Evolutionary conservation across 106 monocot species (phyloP).

Genomic region (Allium sativum): DNA sequence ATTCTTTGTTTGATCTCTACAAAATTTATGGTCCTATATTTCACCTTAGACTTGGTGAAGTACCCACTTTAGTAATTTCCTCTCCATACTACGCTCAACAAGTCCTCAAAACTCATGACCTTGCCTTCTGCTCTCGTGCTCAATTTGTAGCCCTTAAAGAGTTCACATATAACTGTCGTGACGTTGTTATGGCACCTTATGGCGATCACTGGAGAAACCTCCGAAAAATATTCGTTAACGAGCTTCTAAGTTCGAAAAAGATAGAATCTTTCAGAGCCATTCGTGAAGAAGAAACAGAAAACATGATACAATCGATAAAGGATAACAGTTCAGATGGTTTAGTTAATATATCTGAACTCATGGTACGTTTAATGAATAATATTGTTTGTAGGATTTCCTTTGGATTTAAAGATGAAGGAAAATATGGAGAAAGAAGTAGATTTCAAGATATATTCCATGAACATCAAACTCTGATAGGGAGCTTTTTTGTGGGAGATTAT

Average conservation of each 20-base stretch:
- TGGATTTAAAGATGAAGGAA: conserved; percentile 5
- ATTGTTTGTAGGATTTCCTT: conserved; percentile 9
- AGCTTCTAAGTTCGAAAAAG: conserved; percentile 6
- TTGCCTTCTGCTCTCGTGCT: conserved; percentile 10
- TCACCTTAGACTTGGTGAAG: conserved; percentile 10
- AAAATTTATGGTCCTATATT: conserved; percentile 17
- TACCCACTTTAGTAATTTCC: conserved; percentile 19
- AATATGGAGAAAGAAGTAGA: conserved; percentile 1
- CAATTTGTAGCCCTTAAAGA: neutral
- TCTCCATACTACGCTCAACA: neutral
- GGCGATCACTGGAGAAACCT: conserved; percentile 3
- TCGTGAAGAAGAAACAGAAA: conserved; percentile 11
- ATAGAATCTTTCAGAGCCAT: neutral
- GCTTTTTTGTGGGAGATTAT: conserved; percentile 17
- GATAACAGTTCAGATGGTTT: neutral
- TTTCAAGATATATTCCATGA: conserved; percentile 14
- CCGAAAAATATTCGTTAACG: neutral
- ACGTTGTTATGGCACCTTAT: conserved; percentile 13
- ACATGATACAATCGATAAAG: neutral
- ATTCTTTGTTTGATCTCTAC: conserved; percentile 5
- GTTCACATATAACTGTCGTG: conserved; percentile 11
- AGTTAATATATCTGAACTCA: conserved; percentile 15
- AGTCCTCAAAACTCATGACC: conserved; percentile 20
- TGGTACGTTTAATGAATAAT: conserved; percentile 8
- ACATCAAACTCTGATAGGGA: conserved; percentile 6